These are phyloP conservation scores for Aspergillus awamori DNA, from an alignment of 2,329 filamentous ascomycete species.

Conservation along the genomic window DNA sequence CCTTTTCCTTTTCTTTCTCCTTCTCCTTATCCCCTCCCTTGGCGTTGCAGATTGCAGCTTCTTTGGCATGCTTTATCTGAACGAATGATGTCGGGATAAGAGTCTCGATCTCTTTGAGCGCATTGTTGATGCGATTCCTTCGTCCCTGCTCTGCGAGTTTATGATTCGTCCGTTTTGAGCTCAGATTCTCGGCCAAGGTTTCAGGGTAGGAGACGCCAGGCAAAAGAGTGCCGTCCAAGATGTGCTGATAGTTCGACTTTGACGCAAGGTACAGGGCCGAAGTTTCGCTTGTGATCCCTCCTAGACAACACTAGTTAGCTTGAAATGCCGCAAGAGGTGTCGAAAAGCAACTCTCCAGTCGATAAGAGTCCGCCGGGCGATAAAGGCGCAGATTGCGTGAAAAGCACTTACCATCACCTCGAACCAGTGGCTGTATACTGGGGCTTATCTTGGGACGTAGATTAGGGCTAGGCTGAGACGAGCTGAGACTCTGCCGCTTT, in stretches of 20 bases:
- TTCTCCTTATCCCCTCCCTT: slow-evolving; percentile 50
- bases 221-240: slow-evolving; percentile 87
- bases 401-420: slow-evolving; percentile 61
- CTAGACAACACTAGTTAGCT: slow-evolving; percentile 16
- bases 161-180: slow-evolving; percentile 94
- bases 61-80: slow-evolving; percentile 47
- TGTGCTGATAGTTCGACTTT: slow-evolving; percentile 98
- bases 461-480: slow-evolving; percentile 81
- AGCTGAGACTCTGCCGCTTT: slow-evolving; percentile 71
- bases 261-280: slow-evolving; percentile 79
- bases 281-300: slow-evolving; percentile 57
- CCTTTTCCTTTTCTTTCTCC: slow-evolving; percentile 55
- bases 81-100: slow-evolving; percentile 67
- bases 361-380: not conserved
- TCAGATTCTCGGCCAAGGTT: slow-evolving; percentile 88
- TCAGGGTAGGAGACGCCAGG: slow-evolving; percentile 90
- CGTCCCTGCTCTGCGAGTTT: slow-evolving; percentile 97
- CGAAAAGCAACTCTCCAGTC: not conserved
- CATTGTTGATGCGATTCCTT: slow-evolving; percentile 91
- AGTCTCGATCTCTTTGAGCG: slow-evolving; percentile 85
- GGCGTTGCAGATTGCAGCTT: slow-evolving; percentile 43
- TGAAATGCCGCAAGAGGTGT: not conserved
- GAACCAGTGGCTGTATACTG: slow-evolving; percentile 87
- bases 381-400: slow-evolving; percentile 27
- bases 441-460: slow-evolving; percentile 88